Evolutionary conservation across 2,329 filamentous ascomycete species (phyloP), one percentile per base, ranked within the genome.

Genomic region (Rhinocladiella similis): DNA sequence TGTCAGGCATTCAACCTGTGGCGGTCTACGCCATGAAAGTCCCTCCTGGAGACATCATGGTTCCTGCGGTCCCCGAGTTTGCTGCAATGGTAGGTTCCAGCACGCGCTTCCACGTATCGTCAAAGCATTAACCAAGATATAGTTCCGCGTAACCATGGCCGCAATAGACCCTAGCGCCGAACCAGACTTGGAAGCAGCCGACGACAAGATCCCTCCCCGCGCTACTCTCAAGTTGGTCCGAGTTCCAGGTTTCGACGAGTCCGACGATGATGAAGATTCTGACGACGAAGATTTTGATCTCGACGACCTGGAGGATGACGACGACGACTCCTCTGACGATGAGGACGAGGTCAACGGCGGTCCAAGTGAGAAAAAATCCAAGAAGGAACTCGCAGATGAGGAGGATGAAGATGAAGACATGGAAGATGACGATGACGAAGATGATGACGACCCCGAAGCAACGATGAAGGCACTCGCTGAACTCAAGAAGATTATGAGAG

Each of bases 121-220:
- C 20, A 12, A 18, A 35, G 29, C 38, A 18, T 45, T 56, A 33
- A 52, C 52, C 41, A 43, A 45, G 35, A 25, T 20, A 12, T 69
- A 96, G 92, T 95, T 97, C 79, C 91, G 91, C 73, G 91, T 99
- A 71, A 97, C 92, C 69, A 99, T 99, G 94, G 94, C 95, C 69
- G 94, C 94, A 64, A 88, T 99, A 73, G 93, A 99, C 73, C 94
- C 94, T 56, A 91, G 85, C 69, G 89, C 89, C 67, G 81, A 85
- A 66, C 82, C 86, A 35, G 83, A 90, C 73, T 80, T 80, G 57
- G 85, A 87, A 65, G 80, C 81, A 56, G 81, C 83, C 50, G 82
- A 80, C 67, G 84, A 86, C 58, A 83, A 83, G 67, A 74, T 77
- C 56, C 75, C 85, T 60, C 35, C 59, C 25, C 60, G 59, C 39